Evolutionary conservation across 73 alveolate species (phyloP).

Genomic region (Paramecium sexaurelia): DNA sequence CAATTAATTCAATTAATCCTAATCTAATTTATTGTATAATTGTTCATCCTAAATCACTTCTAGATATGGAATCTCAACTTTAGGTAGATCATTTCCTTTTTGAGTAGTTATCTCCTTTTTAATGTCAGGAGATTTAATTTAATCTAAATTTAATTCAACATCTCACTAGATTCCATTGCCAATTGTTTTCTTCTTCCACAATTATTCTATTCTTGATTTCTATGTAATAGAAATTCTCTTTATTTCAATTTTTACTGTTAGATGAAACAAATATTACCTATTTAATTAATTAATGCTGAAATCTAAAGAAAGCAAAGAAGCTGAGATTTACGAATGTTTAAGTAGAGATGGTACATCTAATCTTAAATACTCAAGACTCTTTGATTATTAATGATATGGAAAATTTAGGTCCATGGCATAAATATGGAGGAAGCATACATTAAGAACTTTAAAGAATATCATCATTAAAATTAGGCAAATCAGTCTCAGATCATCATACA

Average conservation of each 20-base stretch:
- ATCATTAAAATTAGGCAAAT: not conserved
- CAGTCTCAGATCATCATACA: not conserved
- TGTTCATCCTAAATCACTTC: slow-evolving; percentile 30
- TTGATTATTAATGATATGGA: not conserved
- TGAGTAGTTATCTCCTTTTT: not conserved
- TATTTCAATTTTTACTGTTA: not conserved
- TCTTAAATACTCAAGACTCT: not conserved
- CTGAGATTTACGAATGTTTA: not conserved
- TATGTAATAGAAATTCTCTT: not conserved
- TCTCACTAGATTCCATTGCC: not conserved
- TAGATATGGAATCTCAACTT: not conserved
- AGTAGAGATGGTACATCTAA: slow-evolving; percentile 33
- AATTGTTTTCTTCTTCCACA: not conserved
- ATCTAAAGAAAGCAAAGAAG: not conserved
- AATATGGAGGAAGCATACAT: slow-evolving; percentile 33
- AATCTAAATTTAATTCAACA: not conserved
- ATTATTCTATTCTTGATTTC: not conserved
- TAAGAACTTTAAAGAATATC: slow-evolving; percentile 30
- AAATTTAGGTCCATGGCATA: slow-evolving; percentile 34
- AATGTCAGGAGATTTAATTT: not conserved
- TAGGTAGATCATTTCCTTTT: not conserved
- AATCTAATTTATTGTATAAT: slow-evolving; percentile 3
- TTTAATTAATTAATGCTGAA: not conserved
- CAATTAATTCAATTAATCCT: not conserved
- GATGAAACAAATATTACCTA: not conserved